Percentiles rank a stretch among this genome's conserved stretches.
phyloP scores from a whole-genome alignment of 768 basidiomycete genomes.

The Bullera alba region DNA sequence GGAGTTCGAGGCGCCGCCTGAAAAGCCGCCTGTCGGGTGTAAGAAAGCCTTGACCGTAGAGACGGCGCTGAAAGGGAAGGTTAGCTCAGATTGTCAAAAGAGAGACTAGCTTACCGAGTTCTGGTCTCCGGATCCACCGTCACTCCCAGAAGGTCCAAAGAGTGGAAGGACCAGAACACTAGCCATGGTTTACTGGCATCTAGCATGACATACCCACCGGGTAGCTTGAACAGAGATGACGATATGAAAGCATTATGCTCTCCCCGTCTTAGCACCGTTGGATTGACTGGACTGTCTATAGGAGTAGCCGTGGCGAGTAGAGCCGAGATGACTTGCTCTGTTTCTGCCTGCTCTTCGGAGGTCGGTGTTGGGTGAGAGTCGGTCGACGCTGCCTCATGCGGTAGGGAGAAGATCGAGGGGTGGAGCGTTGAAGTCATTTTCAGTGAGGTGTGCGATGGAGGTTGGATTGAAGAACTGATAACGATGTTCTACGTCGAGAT shows the following conservation, averaged over 20 bases:
- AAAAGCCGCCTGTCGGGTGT: slow-evolving; percentile 81
- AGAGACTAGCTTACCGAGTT: slow-evolving; percentile 53
- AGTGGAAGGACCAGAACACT: slow-evolving; percentile 84
- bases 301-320: slow-evolving; percentile 15
- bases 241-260: slow-evolving; percentile 70
- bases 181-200: slow-evolving; percentile 96
- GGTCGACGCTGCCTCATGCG: slow-evolving; percentile 18
- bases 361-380: slow-evolving; percentile 64
- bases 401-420: slow-evolving; percentile 36
- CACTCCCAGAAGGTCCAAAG: slow-evolving; percentile 70
- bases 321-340: slow-evolving; percentile 40
- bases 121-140: slow-evolving; percentile 69
- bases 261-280: slow-evolving; percentile 52
- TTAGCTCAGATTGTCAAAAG: slow-evolving; percentile 1
- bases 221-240: slow-evolving; percentile 69
- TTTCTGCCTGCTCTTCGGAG: slow-evolving; percentile 61
- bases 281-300: background rate
- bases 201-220: slow-evolving; percentile 67
- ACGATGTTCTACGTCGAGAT: too few relatives aligned
- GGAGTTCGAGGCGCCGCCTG: slow-evolving; percentile 66
- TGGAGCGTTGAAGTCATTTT: slow-evolving; percentile 4
- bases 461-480: too few relatives aligned
- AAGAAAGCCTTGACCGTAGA: slow-evolving; percentile 75
- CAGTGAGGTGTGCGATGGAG: too few relatives aligned
- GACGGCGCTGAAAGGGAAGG: slow-evolving; percentile 58